Evolutionary conservation across 2,329 filamentous ascomycete genomes (phyloP).

Genomic region (Cryphonectria carpinicola): DNA sequence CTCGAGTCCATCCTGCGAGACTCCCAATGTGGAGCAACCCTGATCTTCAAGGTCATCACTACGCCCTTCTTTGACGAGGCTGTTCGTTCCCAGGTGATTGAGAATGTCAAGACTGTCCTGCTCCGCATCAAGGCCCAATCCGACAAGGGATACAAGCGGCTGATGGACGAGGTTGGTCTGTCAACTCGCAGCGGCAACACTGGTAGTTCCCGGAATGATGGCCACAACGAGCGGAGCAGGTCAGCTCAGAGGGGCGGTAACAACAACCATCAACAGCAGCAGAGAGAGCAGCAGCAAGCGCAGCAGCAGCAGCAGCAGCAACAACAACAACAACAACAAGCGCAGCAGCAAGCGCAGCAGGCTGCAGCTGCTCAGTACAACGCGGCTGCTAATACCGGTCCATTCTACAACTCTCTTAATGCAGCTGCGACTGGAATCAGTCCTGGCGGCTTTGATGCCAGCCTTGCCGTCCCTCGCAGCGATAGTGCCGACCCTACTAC

Average conservation of each 20-base stretch:
- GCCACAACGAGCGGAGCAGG: conserved; percentile 57
- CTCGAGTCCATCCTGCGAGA: conserved; percentile 90
- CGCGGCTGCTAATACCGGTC: conserved; percentile 45
- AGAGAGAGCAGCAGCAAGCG: conserved; percentile 38
- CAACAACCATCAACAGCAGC: conserved; percentile 47
- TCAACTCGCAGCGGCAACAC: conserved; percentile 63
- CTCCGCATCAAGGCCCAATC: conserved; percentile 90
- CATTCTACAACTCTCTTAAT: conserved; percentile 59
- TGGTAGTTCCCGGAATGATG: conserved; percentile 50
- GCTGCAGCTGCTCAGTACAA: conserved; percentile 40
- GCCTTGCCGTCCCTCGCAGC: conserved; percentile 55
- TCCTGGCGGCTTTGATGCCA: conserved; percentile 53
- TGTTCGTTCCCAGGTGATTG: conserved; percentile 84
- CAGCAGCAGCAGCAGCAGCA: conserved; percentile 34
- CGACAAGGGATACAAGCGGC: conserved; percentile 92
- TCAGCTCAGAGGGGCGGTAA: conserved; percentile 60
- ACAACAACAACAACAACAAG: neutral
- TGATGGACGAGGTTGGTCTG: conserved; percentile 98
- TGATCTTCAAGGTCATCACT: conserved; percentile 98
- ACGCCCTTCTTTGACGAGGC: conserved; percentile 96
- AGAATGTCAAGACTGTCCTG: conserved; percentile 89
- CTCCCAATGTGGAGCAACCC: conserved; percentile 86
- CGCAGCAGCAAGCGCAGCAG: conserved; percentile 33
- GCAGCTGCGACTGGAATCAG: conserved; percentile 39
- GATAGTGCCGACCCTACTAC: conserved; percentile 57